Base-by-base conservation (phyloP, 2,329 filamentous ascomycete genomes). In the Stenocarpella maydis region DNA sequence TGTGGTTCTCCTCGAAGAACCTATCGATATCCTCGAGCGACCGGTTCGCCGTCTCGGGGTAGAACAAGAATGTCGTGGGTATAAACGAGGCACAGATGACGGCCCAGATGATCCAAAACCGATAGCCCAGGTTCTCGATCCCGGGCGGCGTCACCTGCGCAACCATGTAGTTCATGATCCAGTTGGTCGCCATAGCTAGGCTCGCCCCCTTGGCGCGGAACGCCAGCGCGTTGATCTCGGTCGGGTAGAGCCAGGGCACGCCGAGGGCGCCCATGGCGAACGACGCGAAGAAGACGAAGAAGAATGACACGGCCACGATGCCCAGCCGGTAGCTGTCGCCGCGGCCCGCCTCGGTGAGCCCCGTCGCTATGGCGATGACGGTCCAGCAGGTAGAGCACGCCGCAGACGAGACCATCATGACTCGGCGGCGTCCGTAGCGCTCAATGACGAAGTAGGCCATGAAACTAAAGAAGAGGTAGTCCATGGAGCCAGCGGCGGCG, bases 101-200 rank as follows among this genome's bases (percentile, higher is more conserved):
- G 1, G 82, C 80, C 78, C 81, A 87, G 50, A 87, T 82, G 65
- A 86, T 80, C 77, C 83, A 87, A 75, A 83, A 85, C 53, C 80
- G 80, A 79, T 83, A 87, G 0, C 80, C 79, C 0, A 87, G 77
- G 26, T 81, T 83, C 26, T 81, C 76, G 45, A 79, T 77, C 1
- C 76, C 78, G 6, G 73, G 67, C 2, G 78, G 78, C 0, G 78
- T 80, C 49, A 79, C 77, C 69, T 78, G 73, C 9, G 79, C 77
- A 5, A 80, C 76, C 58, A 79, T 72, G 58, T 78, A 80, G 37
- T 77, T 78, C 71, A 75, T 71, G 26, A 78, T 75, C 78, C 79
- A 80, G 69, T 80, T 78, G 10, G 75, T 76, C 4, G 78, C 78
- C 37, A 78, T 79, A 2, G 76, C 76, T 12, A 77, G 69, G 12